These are phyloP conservation scores for Fomes fomentarius DNA, from an alignment of 1,284 basidiomycete species.

Conservation along the genomic window DNA sequence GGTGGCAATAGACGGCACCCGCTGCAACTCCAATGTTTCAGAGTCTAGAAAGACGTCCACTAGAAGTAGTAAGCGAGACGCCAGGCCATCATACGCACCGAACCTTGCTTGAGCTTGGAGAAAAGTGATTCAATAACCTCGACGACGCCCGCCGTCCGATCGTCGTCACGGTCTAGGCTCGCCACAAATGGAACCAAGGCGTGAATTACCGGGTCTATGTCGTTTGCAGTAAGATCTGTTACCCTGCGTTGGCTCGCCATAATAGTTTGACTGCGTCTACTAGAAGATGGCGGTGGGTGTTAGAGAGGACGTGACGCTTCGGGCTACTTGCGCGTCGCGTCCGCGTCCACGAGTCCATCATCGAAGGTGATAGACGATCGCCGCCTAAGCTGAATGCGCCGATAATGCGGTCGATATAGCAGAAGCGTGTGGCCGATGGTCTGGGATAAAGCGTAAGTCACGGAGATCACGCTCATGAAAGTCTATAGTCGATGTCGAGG, in stretches of 20 bases:
- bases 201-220: slow-evolving; percentile 10
- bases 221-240: slow-evolving; percentile 6
- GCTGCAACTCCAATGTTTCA: not conserved
- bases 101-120: slow-evolving; percentile 6
- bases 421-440: not conserved
- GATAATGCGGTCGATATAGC: not conserved
- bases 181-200: slow-evolving; percentile 10
- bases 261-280: not conserved
- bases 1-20: slow-evolving; percentile 11
- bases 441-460: not conserved
- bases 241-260: slow-evolving; percentile 4
- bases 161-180: slow-evolving; percentile 10
- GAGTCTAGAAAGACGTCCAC: not conserved
- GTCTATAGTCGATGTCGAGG: not conserved
- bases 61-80: not conserved
- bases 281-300: not conserved
- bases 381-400: not conserved
- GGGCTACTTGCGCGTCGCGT: not conserved
- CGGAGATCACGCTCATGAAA: not conserved
- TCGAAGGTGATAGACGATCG: slow-evolving; percentile 7
- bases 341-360: not conserved
- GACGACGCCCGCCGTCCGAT: slow-evolving; percentile 9
- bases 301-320: not conserved
- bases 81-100: slow-evolving; percentile 1
- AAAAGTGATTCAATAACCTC: slow-evolving; percentile 11